phyloP scores from a whole-genome alignment of 2,329 filamentous ascomycete genomes.

The Trichoderma koningii region DNA sequence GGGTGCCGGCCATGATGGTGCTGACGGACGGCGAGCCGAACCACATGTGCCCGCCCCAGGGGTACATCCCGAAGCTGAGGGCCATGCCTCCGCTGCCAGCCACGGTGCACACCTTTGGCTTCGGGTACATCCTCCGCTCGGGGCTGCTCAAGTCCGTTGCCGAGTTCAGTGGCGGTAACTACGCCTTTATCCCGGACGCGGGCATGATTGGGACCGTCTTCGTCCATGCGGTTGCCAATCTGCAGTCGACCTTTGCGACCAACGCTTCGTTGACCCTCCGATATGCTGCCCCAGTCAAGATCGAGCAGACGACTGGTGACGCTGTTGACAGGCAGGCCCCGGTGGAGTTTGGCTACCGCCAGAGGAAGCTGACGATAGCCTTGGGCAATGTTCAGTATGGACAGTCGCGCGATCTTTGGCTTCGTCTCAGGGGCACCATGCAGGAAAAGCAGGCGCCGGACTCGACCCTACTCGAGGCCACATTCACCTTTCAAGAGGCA shows the following conservation, averaged over 20 bases:
- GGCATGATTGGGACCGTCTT: conserved; percentile 66
- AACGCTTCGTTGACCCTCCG: conserved; percentile 48
- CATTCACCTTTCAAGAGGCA: conserved; percentile 41
- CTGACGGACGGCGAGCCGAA: conserved; percentile 60
- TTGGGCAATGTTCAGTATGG: conserved; percentile 61
- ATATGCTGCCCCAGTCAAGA: conserved; percentile 41
- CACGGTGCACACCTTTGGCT: conserved; percentile 45
- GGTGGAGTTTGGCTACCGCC: conserved; percentile 25
- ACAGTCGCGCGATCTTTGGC: conserved; percentile 59
- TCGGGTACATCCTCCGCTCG: conserved; percentile 42
- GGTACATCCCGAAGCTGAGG: conserved; percentile 58
- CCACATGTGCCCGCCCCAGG: conserved; percentile 52
- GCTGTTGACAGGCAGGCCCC: conserved; percentile 43
- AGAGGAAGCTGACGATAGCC: conserved; percentile 41
- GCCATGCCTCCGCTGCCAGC: conserved; percentile 45
- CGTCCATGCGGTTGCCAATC: conserved; percentile 61
- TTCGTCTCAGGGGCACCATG: conserved; percentile 39
- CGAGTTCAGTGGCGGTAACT: conserved; percentile 59
- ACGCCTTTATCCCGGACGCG: conserved; percentile 62
- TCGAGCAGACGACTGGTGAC: conserved; percentile 46
- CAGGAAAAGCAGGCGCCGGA: not conserved
- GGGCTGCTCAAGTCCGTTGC: conserved; percentile 62
- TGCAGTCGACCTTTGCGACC: conserved; percentile 60
- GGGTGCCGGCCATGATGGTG: conserved; percentile 55
- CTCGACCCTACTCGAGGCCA: conserved; percentile 36